Base-by-base conservation (phyloP, 352 stramenopile species). In the Pythium dissotocum region DNA sequence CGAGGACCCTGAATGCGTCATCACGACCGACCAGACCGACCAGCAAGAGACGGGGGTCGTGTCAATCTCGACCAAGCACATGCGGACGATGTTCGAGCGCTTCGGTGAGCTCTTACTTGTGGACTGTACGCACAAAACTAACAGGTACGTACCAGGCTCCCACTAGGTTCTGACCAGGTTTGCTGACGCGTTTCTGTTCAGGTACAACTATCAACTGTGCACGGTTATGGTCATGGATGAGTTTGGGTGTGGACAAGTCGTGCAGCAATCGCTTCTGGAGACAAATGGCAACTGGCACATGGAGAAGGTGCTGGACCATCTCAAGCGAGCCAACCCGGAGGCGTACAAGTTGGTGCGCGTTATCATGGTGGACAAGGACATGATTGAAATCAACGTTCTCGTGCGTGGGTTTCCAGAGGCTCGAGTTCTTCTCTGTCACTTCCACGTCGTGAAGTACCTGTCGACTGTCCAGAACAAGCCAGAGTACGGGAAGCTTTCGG, bases 271-370 rank as follows among this genome's bases (percentile, higher is more conserved):
- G 14, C 44, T 52, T 8, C 10, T 52, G 14, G 16, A 52, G n/a
- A 52, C 44, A 4, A 52, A 52, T 18, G 44, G 40, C 40, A 49
- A 49, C 18, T 52, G 44, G 44, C 18, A 52, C 44, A 52, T 52
- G 44, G 44, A 52, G 44, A 13, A 12, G 44, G 44, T 18, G 2
- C 4, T 52, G 2, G n/a, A 8, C n/a, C 18, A 52, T 52, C 16
- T 52, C 16, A 52, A 52, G 16, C 44, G 18, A 9, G 44, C 44
- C 16, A 52, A 52, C n/a, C 6, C 44, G 14, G 44, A 52, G 44
- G 5, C 16, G 16, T 52, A 12, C 16, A 52, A 24, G 44, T 12
- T 52, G 44, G 44, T 52, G 3, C 44, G 44, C 3, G 44, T 38
- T 10, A 38, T 38, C 33, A 52, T 52, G 16, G 44, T 52, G 4